A percentile compares a stretch with the other conserved stretches of the same genome.
Conservation (phyloP, 208 protist genomes). For the Paratrypanosoma confusum region DNA sequence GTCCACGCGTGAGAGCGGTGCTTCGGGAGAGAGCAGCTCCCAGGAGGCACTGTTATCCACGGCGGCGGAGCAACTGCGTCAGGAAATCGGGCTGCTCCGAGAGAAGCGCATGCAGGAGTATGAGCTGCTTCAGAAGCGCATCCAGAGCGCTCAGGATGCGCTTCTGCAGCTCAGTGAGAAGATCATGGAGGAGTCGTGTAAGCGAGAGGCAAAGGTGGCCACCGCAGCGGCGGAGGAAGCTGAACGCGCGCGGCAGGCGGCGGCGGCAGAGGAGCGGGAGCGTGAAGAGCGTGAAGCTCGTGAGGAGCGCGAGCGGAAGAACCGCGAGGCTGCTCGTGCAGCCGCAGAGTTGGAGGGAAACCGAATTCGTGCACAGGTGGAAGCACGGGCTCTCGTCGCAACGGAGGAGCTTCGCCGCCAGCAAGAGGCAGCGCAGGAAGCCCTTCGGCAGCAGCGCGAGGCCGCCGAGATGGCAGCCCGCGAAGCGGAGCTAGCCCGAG, state of each 20-base stretch:
- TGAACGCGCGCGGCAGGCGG: not conserved
- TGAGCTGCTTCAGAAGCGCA: conserved; percentile 7
- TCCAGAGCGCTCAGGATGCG: conserved; percentile 12
- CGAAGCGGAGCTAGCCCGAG: conserved; percentile 41
- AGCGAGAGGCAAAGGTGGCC: not conserved
- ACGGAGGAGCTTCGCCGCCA: conserved; percentile 36
- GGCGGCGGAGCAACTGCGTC: conserved; percentile 12
- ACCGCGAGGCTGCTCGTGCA: too few species aligned
- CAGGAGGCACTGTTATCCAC: too few species aligned
- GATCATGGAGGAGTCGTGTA: conserved; percentile 17
- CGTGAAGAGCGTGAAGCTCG: conserved; percentile 6
- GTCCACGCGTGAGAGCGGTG: too few species aligned
- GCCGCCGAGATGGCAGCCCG: conserved; percentile 41
- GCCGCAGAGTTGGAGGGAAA: too few species aligned
- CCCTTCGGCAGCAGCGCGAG: conserved; percentile 51
- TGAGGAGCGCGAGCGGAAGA: too few species aligned
- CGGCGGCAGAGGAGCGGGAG: not conserved
- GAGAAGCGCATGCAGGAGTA: conserved; percentile 13
- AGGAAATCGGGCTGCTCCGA: conserved; percentile 13
- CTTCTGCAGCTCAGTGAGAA: conserved; percentile 20
- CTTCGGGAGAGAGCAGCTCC: too few species aligned
- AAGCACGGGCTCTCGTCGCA: conserved; percentile 33
- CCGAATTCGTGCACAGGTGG: conserved; percentile 17
- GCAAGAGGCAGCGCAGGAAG: conserved; percentile 32
- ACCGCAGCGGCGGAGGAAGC: conserved; percentile 1